A percentile compares a stretch with the other conserved stretches of the same genome.
These are phyloP conservation scores for Linum tenue DNA, from an alignment of 345 rosid species.

Conservation along the genomic window DNA sequence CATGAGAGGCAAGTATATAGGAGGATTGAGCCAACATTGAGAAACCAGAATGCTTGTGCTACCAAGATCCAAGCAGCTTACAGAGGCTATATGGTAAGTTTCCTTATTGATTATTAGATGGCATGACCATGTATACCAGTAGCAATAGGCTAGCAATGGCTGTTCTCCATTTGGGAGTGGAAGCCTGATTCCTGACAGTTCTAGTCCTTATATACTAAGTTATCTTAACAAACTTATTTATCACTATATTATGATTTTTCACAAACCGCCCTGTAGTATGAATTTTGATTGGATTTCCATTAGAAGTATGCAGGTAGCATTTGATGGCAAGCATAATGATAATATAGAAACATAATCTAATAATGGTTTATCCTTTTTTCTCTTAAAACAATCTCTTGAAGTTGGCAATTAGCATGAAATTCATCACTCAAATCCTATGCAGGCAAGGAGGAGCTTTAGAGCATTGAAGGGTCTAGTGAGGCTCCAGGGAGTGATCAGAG, in stretches of 20 bases:
- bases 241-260: no score
- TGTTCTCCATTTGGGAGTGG: no score
- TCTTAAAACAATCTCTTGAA: no score
- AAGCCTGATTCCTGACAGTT: no score
- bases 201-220: no score
- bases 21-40: slow-evolving; percentile 59
- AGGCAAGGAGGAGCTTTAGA: slow-evolving; percentile 90
- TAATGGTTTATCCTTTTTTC: no score
- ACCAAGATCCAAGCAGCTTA: slow-evolving; percentile 80
- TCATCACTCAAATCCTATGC: not conserved
- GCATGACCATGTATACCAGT: not conserved
- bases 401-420: not conserved
- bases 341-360: not conserved
- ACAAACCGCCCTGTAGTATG: no score
- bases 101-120: slow-evolving; percentile 10
- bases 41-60: slow-evolving; percentile 55
- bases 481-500: slow-evolving; percentile 94
- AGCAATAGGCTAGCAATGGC: no score
- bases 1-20: slow-evolving; percentile 37
- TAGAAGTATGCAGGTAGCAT: not conserved
- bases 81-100: slow-evolving; percentile 75
- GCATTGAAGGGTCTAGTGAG: slow-evolving; percentile 90
- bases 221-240: no score
- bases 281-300: not conserved
- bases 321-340: not conserved